Evolutionary conservation across 2,329 filamentous ascomycete genomes (phyloP).

Genomic region (Colletotrichum neosansevieriae): DNA sequence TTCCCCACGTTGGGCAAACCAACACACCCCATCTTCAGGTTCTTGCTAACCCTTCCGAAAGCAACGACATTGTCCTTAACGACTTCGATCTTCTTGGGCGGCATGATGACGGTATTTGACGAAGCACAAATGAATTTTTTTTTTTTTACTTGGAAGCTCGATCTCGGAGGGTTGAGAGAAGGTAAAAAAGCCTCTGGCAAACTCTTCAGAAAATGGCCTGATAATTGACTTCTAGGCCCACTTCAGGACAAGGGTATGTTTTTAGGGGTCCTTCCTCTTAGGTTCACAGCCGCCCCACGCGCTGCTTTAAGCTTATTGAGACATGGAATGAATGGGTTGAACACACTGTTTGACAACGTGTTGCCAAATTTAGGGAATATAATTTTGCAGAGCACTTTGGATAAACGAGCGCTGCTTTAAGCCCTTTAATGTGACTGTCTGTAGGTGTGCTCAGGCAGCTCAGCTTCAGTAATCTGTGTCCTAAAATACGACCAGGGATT

Average conservation of each 20-base stretch:
- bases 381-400: too few relatives aligned
- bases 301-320: neutral
- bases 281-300: neutral
- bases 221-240: constrained; percentile 19
- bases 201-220: constrained; percentile 27
- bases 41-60: constrained; percentile 58
- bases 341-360: too few relatives aligned
- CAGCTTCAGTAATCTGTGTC: too few relatives aligned
- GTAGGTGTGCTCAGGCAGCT: too few relatives aligned
- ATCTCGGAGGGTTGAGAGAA: constrained; percentile 17
- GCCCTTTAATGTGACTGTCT: too few relatives aligned
- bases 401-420: neutral
- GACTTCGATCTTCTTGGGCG: constrained; percentile 55
- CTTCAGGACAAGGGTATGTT: constrained; percentile 17
- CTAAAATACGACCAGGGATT: too few relatives aligned
- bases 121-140: constrained; percentile 1
- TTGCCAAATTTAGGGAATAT: too few relatives aligned
- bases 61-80: constrained; percentile 59
- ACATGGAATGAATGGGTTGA: too few relatives aligned
- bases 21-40: constrained; percentile 61
- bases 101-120: constrained; percentile 47
- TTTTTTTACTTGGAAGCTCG: neutral
- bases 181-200: constrained; percentile 3
- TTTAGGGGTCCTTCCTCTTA: constrained; percentile 5
- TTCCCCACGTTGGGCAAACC: constrained; percentile 60